Percentiles rank a stretch among this genome's conserved stretches.
phyloP scores from a whole-genome alignment of 345 rosid species.

The Syzygium aromaticum region DNA sequence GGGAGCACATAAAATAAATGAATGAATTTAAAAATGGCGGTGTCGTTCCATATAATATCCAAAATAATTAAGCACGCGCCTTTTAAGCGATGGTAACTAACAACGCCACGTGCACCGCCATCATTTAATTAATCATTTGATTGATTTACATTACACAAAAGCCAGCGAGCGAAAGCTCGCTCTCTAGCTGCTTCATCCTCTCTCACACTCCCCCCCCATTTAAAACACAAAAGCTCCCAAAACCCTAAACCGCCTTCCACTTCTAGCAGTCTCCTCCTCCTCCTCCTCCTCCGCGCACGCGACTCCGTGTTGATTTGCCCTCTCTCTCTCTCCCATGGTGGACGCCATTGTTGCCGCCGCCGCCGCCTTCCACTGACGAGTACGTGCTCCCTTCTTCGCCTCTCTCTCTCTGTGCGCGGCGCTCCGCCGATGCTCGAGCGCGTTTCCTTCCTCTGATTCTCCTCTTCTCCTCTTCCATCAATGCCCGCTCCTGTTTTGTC shows the following conservation, averaged over 20 bases:
- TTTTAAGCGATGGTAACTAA: neutral
- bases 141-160: neutral
- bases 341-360: neutral
- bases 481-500: slow-evolving; percentile 28
- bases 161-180: no score
- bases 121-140: neutral
- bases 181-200: no score
- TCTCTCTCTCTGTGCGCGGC: neutral
- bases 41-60: neutral
- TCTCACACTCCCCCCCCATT: neutral
- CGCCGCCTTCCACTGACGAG: neutral
- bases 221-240: no score
- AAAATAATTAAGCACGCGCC: neutral
- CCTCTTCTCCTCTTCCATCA: slow-evolving; percentile 6
- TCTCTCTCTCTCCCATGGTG: neutral
- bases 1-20: no score
- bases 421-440: neutral
- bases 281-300: neutral
- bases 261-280: neutral
- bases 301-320: neutral
- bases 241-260: neutral
- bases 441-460: slow-evolving; percentile 2
- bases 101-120: neutral
- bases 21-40: neutral
- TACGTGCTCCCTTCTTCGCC: neutral